Evolutionary conservation across 495 filamentous ascomycete genomes (phyloP).

Genomic region (Daldinia childiae): DNA sequence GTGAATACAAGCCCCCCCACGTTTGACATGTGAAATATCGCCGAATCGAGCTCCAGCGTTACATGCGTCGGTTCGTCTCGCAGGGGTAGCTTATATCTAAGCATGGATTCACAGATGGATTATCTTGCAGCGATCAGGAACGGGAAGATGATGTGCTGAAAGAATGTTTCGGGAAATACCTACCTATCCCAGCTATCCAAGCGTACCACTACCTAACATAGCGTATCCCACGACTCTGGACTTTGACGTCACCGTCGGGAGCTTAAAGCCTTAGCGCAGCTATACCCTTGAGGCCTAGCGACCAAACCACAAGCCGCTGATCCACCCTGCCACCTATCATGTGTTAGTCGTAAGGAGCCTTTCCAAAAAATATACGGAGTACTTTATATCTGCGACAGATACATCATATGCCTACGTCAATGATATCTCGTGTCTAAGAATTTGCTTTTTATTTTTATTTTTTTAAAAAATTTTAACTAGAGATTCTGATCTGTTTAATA

Average conservation of each 20-base stretch:
- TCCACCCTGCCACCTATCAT: background rate
- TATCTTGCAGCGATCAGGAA: conserved; percentile 24
- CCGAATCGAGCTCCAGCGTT: conserved; percentile 18
- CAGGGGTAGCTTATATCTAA: background rate
- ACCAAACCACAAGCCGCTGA: conserved; percentile 1
- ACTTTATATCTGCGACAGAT: too few relatives aligned
- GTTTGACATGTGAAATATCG: conserved; percentile 1
- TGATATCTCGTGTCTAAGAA: background rate
- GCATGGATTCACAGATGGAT: conserved; percentile 5
- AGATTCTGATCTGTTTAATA: background rate
- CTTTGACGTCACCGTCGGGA: conserved; percentile 35
- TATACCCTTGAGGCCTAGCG: conserved; percentile 2
- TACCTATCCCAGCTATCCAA: too few relatives aligned
- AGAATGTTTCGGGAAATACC: conserved; percentile 14
- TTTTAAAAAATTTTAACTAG: background rate
- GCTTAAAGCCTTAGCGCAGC: conserved; percentile 20
- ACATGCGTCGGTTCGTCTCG: conserved; percentile 15
- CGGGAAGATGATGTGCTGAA: conserved; percentile 3
- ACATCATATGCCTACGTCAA: conserved; percentile 18
- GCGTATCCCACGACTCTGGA: background rate
- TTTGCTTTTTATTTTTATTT: background rate
- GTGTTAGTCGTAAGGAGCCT: background rate
- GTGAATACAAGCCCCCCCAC: conserved; percentile 6
- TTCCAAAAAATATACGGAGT: background rate
- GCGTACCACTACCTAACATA: too few relatives aligned